A percentile compares a stretch with the other conserved stretches of the same genome.
phyloP scores from a whole-genome alignment of 2,329 filamentous ascomycete species.

The Exserohilum rostratum region DNA sequence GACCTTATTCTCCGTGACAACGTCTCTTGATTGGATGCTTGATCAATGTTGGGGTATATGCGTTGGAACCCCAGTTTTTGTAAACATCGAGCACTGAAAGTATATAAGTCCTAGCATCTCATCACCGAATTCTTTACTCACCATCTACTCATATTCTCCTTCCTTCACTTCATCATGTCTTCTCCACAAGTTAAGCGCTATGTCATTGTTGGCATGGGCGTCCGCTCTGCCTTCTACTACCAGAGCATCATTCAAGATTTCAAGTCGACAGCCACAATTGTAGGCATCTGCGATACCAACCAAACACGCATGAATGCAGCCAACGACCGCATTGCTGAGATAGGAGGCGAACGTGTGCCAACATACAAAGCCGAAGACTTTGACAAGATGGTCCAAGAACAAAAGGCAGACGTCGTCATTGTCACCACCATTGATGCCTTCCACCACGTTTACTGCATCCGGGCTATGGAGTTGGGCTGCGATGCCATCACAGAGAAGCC shows the following conservation, averaged over 20 bases:
- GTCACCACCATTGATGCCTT: slow-evolving; percentile 68
- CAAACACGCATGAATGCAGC: slow-evolving; percentile 65
- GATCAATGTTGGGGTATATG: background rate
- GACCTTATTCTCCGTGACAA: background rate
- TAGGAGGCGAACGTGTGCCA: slow-evolving; percentile 58
- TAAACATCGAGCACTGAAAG: background rate
- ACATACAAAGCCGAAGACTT: slow-evolving; percentile 63
- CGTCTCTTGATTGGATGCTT: background rate
- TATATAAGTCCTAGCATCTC: background rate
- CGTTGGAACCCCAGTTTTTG: background rate
- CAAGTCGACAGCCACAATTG: slow-evolving; percentile 57
- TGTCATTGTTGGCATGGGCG: slow-evolving; percentile 64
- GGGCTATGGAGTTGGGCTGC: slow-evolving; percentile 64
- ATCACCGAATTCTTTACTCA: background rate
- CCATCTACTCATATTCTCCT: background rate
- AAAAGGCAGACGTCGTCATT: slow-evolving; percentile 65
- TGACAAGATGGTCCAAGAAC: slow-evolving; percentile 63
- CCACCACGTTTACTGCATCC: slow-evolving; percentile 65
- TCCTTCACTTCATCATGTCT: background rate
- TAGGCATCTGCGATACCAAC: slow-evolving; percentile 66
- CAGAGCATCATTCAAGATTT: slow-evolving; percentile 63
- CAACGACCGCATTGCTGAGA: slow-evolving; percentile 55
- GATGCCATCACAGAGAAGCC: slow-evolving; percentile 69
- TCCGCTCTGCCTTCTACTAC: slow-evolving; percentile 68
- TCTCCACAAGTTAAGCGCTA: slow-evolving; percentile 44